These are phyloP conservation scores for Neocucurbitaria cava DNA, from an alignment of 2,329 filamentous ascomycete species.

Conservation along the genomic window DNA sequence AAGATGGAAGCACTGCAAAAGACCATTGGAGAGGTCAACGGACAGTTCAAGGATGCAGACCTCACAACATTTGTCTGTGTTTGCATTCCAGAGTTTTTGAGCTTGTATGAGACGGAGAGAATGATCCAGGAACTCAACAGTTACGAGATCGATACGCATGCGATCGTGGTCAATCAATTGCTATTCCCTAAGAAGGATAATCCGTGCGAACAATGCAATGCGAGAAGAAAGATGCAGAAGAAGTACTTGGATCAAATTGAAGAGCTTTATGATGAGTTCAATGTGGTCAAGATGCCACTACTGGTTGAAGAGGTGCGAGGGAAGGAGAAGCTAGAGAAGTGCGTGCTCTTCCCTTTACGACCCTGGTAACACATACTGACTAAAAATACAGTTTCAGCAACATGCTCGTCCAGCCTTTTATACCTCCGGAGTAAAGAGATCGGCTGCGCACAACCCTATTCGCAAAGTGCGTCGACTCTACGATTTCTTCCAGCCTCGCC, in stretches of 20 bases:
- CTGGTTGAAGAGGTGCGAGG: slow-evolving; percentile 94
- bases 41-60: slow-evolving; percentile 96
- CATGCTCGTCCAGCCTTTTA: slow-evolving; percentile 79
- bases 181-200: slow-evolving; percentile 87
- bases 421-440: slow-evolving; percentile 62
- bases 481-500: background rate
- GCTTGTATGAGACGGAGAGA: slow-evolving; percentile 96
- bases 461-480: background rate
- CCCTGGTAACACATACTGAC: slow-evolving; percentile 13
- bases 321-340: slow-evolving; percentile 87
- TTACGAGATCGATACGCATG: slow-evolving; percentile 95
- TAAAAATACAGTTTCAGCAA: slow-evolving; percentile 69
- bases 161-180: slow-evolving; percentile 97
- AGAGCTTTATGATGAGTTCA: slow-evolving; percentile 98
- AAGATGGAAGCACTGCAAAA: slow-evolving; percentile 93
- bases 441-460: background rate
- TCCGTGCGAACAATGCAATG: slow-evolving; percentile 93
- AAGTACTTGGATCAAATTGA: slow-evolving; percentile 99
- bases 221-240: slow-evolving; percentile 96
- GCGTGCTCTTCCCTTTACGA: slow-evolving; percentile 24
- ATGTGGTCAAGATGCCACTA: slow-evolving; percentile 97
- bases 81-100: slow-evolving; percentile 96
- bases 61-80: slow-evolving; percentile 98
- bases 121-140: slow-evolving; percentile 98
- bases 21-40: slow-evolving; percentile 94